Evolutionary conservation across 768 basidiomycete genomes (phyloP), one percentile per base, ranked within the genome.

Genomic region (Russula sp.): DNA sequence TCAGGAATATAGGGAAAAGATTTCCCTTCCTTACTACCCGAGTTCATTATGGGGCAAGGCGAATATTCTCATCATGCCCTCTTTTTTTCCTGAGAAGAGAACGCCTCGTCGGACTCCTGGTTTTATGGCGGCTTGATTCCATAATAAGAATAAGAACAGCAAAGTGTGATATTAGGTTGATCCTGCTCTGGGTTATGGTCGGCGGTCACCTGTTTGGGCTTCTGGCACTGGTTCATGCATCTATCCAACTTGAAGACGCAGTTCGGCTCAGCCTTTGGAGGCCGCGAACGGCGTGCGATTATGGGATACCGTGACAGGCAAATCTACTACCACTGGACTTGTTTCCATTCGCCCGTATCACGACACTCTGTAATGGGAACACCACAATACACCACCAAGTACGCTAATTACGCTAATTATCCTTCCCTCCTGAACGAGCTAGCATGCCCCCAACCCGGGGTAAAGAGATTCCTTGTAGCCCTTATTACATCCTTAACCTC

Each of bases 221-320:
- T 13, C 16, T 52, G 14, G 30, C 32, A 14, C 1, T 46, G 5
- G 42, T 61, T 30, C 28, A 46, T 36, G 36, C 54, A 56, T 8
- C 42, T 48, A 28, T 54, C 24, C 36, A 50, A n/a, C n/a, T n/a
- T n/a, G n/a, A n/a, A 48, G 54, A 62, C 53, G 40, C 53, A 62
- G 36, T 28, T 56, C 61, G 54, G 53, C 46, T 62, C 40, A 26
- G 55, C 24, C 34, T 53, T 48, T 55, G 59, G 44, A 62, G 36
- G 54, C 16, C 34, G 34, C 18, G 3, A 46, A 49, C 14, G n/a
- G 51, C 32, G 24, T 20, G 32, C 32, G 24, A 44, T 20, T 54
- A 53, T 42, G 42, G n/a, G 40, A 11, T 9, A 32, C 52, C 6
- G 7, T 38, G 38, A 44, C 32, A 36, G 38, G 22, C 51, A 30